Evolutionary conservation across 1,284 basidiomycete species (phyloP).

Genomic region (Neotropicomus parvogracilis): DNA sequence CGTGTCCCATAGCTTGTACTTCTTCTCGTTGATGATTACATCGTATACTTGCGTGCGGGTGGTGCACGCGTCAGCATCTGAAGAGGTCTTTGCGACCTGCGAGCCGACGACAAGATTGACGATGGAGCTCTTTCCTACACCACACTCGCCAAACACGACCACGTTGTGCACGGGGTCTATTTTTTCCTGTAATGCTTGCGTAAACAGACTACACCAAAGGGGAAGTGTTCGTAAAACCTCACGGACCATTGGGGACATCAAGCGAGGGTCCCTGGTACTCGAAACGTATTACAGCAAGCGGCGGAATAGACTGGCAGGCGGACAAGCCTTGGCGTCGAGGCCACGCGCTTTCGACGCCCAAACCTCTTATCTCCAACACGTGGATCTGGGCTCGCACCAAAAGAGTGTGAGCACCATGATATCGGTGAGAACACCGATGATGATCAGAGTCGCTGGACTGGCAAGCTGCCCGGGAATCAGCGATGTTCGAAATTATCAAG

Average conservation of each 20-base stretch:
- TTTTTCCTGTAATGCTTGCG: constrained; percentile 9
- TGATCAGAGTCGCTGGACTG: no score
- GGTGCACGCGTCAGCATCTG: constrained; percentile 30
- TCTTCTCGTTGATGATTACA: constrained; percentile 16
- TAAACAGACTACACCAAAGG: constrained; percentile 4
- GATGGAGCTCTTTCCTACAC: constrained; percentile 34
- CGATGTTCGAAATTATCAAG: no score
- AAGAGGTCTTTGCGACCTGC: constrained; percentile 26
- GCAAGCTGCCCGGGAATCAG: no score
- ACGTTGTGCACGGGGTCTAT: constrained; percentile 23
- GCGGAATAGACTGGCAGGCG: no score
- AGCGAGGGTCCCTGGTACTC: neutral
- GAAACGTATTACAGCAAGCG: neutral
- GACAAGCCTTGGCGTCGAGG: neutral
- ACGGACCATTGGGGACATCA: constrained; percentile 20
- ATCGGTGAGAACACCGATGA: constrained; percentile 4
- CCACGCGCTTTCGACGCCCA: neutral
- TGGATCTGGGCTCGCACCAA: constrained; percentile 2
- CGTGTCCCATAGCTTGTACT: constrained; percentile 34
- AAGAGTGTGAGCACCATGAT: neutral
- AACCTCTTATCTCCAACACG: constrained; percentile 13
- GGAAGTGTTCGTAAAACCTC: constrained; percentile 1
- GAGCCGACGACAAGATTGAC: constrained; percentile 29
- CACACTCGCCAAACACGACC: constrained; percentile 32
- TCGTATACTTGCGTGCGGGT: constrained; percentile 20